These are phyloP conservation scores for Rhypophila decipiens DNA, from an alignment of 495 filamentous ascomycete species.

Conservation along the genomic window DNA sequence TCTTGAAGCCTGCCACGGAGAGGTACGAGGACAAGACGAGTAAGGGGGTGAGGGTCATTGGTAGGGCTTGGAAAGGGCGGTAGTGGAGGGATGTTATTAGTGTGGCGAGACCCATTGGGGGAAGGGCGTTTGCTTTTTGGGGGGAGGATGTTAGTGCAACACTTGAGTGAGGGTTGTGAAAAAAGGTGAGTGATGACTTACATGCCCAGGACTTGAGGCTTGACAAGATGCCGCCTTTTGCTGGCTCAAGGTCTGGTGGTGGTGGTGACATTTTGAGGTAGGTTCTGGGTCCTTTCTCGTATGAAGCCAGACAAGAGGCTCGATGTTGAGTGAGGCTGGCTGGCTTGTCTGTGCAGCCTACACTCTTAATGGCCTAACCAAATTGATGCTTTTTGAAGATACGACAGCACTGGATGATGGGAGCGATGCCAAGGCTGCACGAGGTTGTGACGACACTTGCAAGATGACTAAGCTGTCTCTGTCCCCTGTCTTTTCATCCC, in stretches of 20 bases:
- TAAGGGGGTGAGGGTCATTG: conserved; percentile 75
- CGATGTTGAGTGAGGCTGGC: no score
- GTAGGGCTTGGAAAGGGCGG: conserved; percentile 66
- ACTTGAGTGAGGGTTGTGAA: background rate
- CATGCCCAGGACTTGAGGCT: conserved; percentile 6
- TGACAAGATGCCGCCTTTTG: background rate
- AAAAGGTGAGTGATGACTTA: conserved; percentile 1
- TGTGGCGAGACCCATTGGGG: conserved; percentile 70
- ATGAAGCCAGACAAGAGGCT: no score
- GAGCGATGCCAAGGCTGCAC: no score
- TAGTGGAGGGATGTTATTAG: conserved; percentile 71
- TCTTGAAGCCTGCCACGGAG: conserved; percentile 69
- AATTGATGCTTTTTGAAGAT: no score
- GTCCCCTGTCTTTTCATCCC: background rate
- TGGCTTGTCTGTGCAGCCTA: no score
- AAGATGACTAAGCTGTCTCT: conserved; percentile 4
- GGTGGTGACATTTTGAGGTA: no score
- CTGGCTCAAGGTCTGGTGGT: no score
- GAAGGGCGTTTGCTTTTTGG: conserved; percentile 73
- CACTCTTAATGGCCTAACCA: no score
- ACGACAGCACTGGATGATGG: no score
- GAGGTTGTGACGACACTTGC: background rate
- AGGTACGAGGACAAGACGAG: conserved; percentile 85
- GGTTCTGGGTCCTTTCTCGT: no score
- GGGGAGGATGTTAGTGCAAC: background rate